These are phyloP conservation scores for Kwoniella bestiolae DNA, from an alignment of 768 basidiomycete species.

Conservation along the genomic window DNA sequence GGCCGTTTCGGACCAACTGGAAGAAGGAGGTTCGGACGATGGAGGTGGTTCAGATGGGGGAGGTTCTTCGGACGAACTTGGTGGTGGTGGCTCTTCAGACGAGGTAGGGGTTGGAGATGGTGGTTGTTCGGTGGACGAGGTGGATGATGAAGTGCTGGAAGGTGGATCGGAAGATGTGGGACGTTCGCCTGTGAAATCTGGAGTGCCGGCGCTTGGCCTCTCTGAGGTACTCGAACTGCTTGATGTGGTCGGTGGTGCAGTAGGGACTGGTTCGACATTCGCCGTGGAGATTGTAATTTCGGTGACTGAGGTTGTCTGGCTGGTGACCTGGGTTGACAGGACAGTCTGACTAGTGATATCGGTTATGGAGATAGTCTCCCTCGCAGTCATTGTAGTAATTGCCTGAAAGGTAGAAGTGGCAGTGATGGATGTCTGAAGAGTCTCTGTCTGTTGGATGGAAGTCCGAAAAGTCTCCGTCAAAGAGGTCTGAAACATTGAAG, in stretches of 20 bases:
- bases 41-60: neutral
- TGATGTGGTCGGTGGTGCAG: neutral
- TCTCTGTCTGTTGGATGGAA: neutral
- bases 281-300: neutral
- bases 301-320: neutral
- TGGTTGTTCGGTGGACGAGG: neutral
- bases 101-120: neutral
- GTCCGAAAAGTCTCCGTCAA: neutral
- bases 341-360: neutral
- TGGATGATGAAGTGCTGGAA: neutral
- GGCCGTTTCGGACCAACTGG: neutral
- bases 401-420: constrained; percentile 5
- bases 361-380: neutral
- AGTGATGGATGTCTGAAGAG: constrained; percentile 1
- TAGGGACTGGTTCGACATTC: neutral
- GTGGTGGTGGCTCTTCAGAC: neutral
- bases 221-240: neutral
- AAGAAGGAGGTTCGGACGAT: neutral
- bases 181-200: neutral
- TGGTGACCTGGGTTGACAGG: neutral
- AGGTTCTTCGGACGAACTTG: neutral
- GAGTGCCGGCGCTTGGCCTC: neutral
- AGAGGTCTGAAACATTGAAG: neutral
- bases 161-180: neutral
- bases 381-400: neutral